These are phyloP conservation scores for Trichoderma koningiopsis DNA, from an alignment of 2,329 filamentous ascomycete species.

Conservation along the genomic window DNA sequence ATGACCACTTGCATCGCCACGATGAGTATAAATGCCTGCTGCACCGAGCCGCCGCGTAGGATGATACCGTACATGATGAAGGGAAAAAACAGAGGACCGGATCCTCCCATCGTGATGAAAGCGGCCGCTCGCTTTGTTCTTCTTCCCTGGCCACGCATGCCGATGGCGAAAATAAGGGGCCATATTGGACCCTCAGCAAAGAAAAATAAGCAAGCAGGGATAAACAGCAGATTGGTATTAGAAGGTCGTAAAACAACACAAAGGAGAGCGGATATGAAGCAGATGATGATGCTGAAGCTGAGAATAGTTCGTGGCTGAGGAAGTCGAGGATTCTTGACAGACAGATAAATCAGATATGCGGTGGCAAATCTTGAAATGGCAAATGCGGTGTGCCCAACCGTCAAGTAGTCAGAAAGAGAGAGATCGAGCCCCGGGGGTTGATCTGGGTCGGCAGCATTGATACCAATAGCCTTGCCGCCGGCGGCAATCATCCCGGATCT, in stretches of 20 bases:
- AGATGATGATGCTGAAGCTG: constrained; percentile 60
- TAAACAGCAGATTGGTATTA: constrained; percentile 53
- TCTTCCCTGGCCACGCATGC: constrained; percentile 77
- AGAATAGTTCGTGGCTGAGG: constrained; percentile 72
- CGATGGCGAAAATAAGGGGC: constrained; percentile 78
- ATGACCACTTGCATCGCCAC: constrained; percentile 53
- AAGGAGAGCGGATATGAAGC: constrained; percentile 59
- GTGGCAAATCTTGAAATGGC: constrained; percentile 72
- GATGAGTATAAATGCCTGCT: constrained; percentile 66
- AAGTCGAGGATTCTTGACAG: constrained; percentile 49
- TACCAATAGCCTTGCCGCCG: constrained; percentile 30
- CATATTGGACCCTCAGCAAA: constrained; percentile 84
- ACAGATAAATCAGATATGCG: constrained; percentile 63
- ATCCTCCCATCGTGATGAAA: constrained; percentile 75
- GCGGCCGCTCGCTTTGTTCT: constrained; percentile 78
- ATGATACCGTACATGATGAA: constrained; percentile 72
- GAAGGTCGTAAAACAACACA: constrained; percentile 48
- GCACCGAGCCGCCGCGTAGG: constrained; percentile 59
- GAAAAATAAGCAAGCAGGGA: constrained; percentile 70
- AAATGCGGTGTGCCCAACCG: constrained; percentile 73
- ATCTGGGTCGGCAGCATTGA: constrained; percentile 36
- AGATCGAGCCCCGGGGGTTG: constrained; percentile 51
- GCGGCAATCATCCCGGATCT: constrained; percentile 30
- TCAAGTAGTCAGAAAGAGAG: constrained; percentile 65
- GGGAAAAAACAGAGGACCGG: constrained; percentile 73